Base-by-base conservation (phyloP, 208 protist species). In the Crithidia thermophila region DNA sequence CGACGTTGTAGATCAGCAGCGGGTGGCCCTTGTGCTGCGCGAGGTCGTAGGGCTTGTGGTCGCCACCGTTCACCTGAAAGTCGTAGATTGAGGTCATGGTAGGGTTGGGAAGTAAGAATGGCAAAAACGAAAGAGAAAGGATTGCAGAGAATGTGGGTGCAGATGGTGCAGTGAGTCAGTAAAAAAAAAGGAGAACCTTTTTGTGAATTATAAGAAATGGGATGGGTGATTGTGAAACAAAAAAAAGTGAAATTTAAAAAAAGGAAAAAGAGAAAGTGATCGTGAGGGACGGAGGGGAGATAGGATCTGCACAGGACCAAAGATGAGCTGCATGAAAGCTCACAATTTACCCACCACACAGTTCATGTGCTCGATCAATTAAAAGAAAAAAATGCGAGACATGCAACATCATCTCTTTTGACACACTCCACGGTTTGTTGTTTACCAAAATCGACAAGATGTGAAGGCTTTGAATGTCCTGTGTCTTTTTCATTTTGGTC, bases 1-100 rank as follows among this genome's bases (percentile, higher is more conserved):
- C 94, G 25, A 98, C 93, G 57, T 98, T 98, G 72, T 90, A 90
- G 50, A 98, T 93, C 39, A 98, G 72, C 28, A 98, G 74, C 10
- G 90, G 88, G 58, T 94, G 79, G 27, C 91, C 92, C 72, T 85
- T 92, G 81, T 94, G 90, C 75, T 95, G 87, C 0, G 33, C 10
- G 58, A 95, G 81, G 71, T 95, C 78, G 56, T 95, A 95, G 20
- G 78, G 84, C 73, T 95, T 63, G 46, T 87, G 81, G 47, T 89
- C 72, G 16, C 60, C 67, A 39, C 69, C 84, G 30, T 85, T 75
- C 28, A 94, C 79, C 65, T 85, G 25, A 67, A 91, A 95, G 55
- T 90, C 79, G 75, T 92, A 93, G 65, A 95, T 93, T 62, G 80
- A 91, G 0, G 66, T 69, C 42, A 60, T 52, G 40, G 28, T 46